A percentile compares a stretch with the other conserved stretches of the same genome.
These are phyloP conservation scores for Grigorovia yakushimaensis DNA, from an alignment of 805 yeast genomes.

Conservation along the genomic window DNA sequence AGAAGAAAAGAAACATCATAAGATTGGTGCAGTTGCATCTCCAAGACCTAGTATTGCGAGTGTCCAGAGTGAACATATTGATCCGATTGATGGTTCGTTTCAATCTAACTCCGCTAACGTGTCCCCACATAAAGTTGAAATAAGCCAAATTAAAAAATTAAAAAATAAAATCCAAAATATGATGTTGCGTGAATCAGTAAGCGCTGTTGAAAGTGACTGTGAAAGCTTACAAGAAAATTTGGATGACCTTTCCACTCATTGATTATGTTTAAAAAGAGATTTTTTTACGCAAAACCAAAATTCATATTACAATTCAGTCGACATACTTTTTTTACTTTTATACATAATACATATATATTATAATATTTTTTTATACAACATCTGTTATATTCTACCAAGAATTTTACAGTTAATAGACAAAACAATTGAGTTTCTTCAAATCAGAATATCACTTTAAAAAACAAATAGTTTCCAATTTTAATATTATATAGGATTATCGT, in stretches of 20 bases:
- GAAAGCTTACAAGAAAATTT: not conserved
- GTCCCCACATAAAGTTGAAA: not conserved
- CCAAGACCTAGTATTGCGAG: conserved; percentile 18
- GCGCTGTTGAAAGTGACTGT: not conserved
- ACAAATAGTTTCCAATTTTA: too few species aligned
- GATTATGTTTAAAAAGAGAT: too few species aligned
- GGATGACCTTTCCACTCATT: not conserved
- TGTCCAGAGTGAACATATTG: conserved; percentile 3
- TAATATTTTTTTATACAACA: too few species aligned
- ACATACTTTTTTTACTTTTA: too few species aligned
- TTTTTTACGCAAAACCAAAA: too few species aligned
- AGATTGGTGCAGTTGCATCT: conserved; percentile 17
- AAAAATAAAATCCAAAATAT: conserved; percentile 13
- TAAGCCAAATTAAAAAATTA: conserved; percentile 8
- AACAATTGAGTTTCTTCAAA: not conserved
- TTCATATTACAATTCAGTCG: too few species aligned
- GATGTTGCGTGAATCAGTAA: not conserved
- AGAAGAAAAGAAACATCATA: conserved; percentile 37
- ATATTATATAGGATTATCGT: too few species aligned
- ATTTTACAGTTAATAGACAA: not conserved
- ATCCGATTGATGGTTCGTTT: not conserved
- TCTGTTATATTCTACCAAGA: not conserved
- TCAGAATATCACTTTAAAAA: too few species aligned
- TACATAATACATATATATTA: too few species aligned
- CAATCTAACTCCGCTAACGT: not conserved